These are phyloP conservation scores for Martensiomyces pterosporus DNA, from an alignment of 192 early-diverging fungal genomes.

Conservation along the genomic window DNA sequence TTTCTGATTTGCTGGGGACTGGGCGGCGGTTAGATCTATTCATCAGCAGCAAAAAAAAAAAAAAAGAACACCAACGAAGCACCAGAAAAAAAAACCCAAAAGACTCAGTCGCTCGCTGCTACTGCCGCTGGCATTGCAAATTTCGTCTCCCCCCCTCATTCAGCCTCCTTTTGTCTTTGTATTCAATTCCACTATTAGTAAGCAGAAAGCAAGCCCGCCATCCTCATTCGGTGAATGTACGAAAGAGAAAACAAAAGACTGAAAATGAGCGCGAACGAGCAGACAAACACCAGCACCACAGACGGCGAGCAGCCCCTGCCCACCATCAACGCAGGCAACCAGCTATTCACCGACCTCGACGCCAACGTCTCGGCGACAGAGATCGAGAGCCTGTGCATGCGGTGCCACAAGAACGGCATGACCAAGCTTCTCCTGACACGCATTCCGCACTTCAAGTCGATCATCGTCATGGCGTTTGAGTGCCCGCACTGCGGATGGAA, in stretches of 20 bases:
- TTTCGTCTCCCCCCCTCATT: too few relatives aligned
- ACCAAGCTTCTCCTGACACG: slow-evolving; percentile 83
- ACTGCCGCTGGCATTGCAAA: too few relatives aligned
- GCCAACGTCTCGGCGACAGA: slow-evolving; percentile 68
- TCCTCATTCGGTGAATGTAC: slow-evolving; percentile 1
- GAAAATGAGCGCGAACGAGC: slow-evolving; percentile 1
- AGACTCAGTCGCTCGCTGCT: not conserved
- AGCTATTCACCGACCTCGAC: slow-evolving; percentile 67
- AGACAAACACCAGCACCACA: slow-evolving; percentile 1
- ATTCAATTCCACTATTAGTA: not conserved
- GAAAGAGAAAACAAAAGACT: not conserved
- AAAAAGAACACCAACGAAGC: not conserved
- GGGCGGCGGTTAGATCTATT: not conserved
- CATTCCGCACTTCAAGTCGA: slow-evolving; percentile 90
- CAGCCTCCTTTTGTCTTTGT: slow-evolving; percentile 7
- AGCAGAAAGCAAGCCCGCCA: not conserved
- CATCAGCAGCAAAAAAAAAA: not conserved
- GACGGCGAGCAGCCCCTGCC: slow-evolving; percentile 20
- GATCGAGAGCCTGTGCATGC: slow-evolving; percentile 89
- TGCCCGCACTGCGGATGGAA: slow-evolving; percentile 84
- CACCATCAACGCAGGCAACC: slow-evolving; percentile 35
- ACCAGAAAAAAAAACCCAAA: slow-evolving; percentile 7
- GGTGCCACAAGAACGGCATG: slow-evolving; percentile 81
- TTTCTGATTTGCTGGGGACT: not conserved
- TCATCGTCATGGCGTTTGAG: slow-evolving; percentile 79